These are phyloP conservation scores for Ogataea paradorogensis DNA, from an alignment of 805 yeast species.

Conservation along the genomic window DNA sequence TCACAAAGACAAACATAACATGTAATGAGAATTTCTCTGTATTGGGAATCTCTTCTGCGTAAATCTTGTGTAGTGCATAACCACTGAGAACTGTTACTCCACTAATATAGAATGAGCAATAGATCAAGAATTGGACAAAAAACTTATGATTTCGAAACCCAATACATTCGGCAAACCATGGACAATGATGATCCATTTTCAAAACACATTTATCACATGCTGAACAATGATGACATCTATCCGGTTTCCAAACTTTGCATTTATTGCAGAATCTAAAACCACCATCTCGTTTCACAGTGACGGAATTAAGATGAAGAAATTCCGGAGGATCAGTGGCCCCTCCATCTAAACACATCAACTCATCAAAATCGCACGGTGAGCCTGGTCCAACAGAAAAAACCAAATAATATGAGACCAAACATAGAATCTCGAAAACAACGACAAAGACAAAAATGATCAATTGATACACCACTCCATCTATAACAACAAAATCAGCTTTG, in stretches of 20 bases:
- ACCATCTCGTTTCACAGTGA: constrained; percentile 54
- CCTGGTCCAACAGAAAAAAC: constrained; percentile 61
- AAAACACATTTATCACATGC: constrained; percentile 45
- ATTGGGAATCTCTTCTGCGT: constrained; percentile 28
- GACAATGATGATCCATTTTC: constrained; percentile 64
- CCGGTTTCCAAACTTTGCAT: constrained; percentile 59
- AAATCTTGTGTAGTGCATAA: constrained; percentile 46
- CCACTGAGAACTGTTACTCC: constrained; percentile 41
- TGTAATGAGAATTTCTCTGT: constrained; percentile 49
- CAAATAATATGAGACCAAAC: constrained; percentile 50
- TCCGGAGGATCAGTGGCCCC: constrained; percentile 39
- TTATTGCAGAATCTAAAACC: constrained; percentile 57
- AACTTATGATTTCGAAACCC: constrained; percentile 79
- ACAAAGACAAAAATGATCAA: constrained; percentile 27
- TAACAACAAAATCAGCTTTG: constrained; percentile 28
- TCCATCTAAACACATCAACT: constrained; percentile 30
- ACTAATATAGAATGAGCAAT: constrained; percentile 47
- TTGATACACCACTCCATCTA: constrained; percentile 14
- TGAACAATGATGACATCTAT: constrained; percentile 57
- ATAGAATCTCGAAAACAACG: constrained; percentile 32
- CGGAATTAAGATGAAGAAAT: constrained; percentile 37
- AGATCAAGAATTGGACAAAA: constrained; percentile 70
- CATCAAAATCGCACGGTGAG: constrained; percentile 56
- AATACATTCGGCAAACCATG: constrained; percentile 90
- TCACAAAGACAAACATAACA: constrained; percentile 56